These are phyloP conservation scores for Ophiostoma piceae DNA, from an alignment of 2,329 filamentous ascomycete genomes.

Conservation along the genomic window DNA sequence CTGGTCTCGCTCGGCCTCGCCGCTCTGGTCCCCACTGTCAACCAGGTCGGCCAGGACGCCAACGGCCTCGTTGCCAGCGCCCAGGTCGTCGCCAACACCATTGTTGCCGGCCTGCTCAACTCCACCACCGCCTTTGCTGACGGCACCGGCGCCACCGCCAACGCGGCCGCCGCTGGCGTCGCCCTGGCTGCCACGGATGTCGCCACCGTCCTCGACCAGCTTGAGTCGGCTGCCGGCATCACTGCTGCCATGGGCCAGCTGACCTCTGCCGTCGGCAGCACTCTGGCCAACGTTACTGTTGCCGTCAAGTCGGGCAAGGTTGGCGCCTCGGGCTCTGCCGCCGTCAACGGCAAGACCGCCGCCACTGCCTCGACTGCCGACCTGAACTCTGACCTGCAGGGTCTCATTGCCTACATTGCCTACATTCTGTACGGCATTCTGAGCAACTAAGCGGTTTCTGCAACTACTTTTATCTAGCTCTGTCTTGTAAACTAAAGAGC, in stretches of 20 bases:
- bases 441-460: not conserved
- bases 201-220: not conserved
- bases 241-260: not conserved
- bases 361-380: not conserved
- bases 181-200: not conserved
- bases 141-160: not conserved
- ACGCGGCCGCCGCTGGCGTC: not conserved
- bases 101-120: not conserved
- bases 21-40: not conserved
- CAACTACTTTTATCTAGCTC: not conserved
- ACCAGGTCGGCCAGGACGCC: not conserved
- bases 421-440: not conserved
- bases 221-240: not conserved
- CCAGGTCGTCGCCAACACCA: not conserved
- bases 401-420: not conserved
- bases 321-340: not conserved
- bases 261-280: not conserved
- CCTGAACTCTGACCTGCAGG: not conserved
- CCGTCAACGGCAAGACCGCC: not conserved
- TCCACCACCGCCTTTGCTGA: not conserved
- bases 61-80: not conserved
- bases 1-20: slow-evolving; percentile 15
- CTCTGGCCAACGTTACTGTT: not conserved
- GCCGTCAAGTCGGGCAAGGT: slow-evolving; percentile 2
- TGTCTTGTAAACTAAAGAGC: not conserved